Conservation (phyloP, 2,329 filamentous ascomycete species). For the Ambrosiella cleistominuta region DNA sequence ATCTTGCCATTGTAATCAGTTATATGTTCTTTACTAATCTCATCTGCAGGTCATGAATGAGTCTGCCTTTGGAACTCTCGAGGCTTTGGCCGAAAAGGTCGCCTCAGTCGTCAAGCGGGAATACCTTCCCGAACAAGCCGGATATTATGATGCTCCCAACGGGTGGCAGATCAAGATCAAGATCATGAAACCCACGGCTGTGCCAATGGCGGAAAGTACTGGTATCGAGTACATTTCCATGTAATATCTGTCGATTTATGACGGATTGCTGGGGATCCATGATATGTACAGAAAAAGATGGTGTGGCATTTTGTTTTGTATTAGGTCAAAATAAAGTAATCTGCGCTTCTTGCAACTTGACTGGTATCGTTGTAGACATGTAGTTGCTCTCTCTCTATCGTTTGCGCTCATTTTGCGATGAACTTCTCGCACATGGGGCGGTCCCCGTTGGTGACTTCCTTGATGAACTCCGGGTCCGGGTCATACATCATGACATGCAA, state of each 20-base stretch:
- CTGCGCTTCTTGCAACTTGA: too few species aligned
- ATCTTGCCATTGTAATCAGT: background rate
- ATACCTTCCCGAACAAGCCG: slow-evolving; percentile 17
- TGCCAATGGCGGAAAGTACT: slow-evolving; percentile 54
- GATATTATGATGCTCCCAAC: slow-evolving; percentile 10
- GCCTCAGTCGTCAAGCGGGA: slow-evolving; percentile 29
- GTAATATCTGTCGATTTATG: background rate
- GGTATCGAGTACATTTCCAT: slow-evolving; percentile 33
- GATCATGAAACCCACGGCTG: slow-evolving; percentile 56
- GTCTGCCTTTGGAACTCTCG: slow-evolving; percentile 45
- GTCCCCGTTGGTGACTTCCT: slow-evolving; percentile 56
- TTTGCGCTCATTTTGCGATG: background rate
- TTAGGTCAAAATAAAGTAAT: too few species aligned
- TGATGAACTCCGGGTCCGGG: slow-evolving; percentile 52
- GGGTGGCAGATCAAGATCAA: slow-evolving; percentile 39
- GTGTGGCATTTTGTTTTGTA: background rate
- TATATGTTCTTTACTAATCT: slow-evolving; percentile 1
- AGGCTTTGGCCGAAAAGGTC: slow-evolving; percentile 37
- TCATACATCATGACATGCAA: slow-evolving; percentile 86
- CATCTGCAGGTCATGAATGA: slow-evolving; percentile 30
- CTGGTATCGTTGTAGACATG: too few species aligned
- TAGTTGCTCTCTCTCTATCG: too few species aligned
- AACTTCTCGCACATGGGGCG: slow-evolving; percentile 40
- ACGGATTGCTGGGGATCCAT: background rate
- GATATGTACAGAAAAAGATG: background rate